Conservation (phyloP, 2,329 filamentous ascomycete species). For the Aspergillus persii region DNA sequence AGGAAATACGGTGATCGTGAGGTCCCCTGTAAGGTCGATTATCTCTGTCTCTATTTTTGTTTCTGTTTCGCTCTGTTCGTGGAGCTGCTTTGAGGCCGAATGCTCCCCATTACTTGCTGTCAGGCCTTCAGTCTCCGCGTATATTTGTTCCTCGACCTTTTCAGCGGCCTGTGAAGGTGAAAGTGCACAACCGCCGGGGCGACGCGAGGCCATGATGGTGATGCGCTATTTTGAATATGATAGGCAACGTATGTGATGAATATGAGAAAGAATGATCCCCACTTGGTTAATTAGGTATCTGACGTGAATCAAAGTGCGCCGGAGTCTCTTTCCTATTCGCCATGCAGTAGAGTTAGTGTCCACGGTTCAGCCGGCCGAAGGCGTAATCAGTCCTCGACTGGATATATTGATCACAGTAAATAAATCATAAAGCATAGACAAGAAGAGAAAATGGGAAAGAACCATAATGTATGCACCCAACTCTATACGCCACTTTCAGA, state of each 20-base stretch:
- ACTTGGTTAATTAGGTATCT: too few relatives aligned
- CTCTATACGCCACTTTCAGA: conserved; percentile 18
- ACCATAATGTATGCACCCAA: conserved; percentile 10
- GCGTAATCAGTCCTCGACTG: background rate
- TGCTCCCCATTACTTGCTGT: too few relatives aligned
- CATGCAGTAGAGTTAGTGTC: background rate
- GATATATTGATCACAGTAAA: conserved; percentile 13
- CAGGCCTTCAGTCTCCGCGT: too few relatives aligned
- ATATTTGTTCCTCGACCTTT: too few relatives aligned
- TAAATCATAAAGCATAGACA: conserved; percentile 6
- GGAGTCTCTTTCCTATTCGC: background rate
- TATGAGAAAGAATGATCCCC: too few relatives aligned
- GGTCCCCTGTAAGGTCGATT: background rate
- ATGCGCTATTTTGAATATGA: too few relatives aligned
- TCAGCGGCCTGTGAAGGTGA: too few relatives aligned
- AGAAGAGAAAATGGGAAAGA: conserved; percentile 4
- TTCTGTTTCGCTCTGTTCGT: background rate
- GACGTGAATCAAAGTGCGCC: background rate
- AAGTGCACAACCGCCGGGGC: too few relatives aligned
- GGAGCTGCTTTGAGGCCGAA: too few relatives aligned
- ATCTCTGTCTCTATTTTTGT: background rate
- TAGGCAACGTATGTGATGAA: too few relatives aligned
- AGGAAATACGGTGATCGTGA: background rate
- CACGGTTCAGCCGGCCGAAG: background rate
- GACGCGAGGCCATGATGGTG: too few relatives aligned